Evolutionary conservation across 2,329 filamentous ascomycete genomes (phyloP).

Genomic region (Scolecobasidium constrictum): DNA sequence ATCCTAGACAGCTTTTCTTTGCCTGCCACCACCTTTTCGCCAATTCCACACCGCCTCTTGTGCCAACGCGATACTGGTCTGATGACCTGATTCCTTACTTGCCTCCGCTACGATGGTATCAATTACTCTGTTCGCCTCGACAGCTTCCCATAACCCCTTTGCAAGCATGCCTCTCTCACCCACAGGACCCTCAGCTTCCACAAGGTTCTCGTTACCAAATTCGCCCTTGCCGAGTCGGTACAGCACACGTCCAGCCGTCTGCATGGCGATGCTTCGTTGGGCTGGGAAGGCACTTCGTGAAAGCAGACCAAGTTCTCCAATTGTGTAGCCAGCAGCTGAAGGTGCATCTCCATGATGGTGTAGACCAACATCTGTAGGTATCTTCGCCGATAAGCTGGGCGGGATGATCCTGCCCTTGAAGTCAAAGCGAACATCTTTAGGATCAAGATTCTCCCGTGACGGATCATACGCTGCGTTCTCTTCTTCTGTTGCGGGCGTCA

Average conservation of each 20-base stretch:
- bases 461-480: slow-evolving; percentile 78
- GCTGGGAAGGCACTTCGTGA: slow-evolving; percentile 72
- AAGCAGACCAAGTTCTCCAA: slow-evolving; percentile 72
- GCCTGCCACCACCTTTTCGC: slow-evolving; percentile 56
- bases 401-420: slow-evolving; percentile 74
- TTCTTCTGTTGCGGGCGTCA: slow-evolving; percentile 56
- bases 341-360: slow-evolving; percentile 92
- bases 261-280: slow-evolving; percentile 84
- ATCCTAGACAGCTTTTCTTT: slow-evolving; percentile 16
- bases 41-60: slow-evolving; percentile 85
- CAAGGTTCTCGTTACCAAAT: slow-evolving; percentile 43
- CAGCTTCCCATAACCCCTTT: slow-evolving; percentile 69
- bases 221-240: slow-evolving; percentile 71
- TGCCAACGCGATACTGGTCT: slow-evolving; percentile 73
- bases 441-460: slow-evolving; percentile 55
- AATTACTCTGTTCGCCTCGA: slow-evolving; percentile 67
- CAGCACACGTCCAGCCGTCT: slow-evolving; percentile 75
- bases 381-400: slow-evolving; percentile 59
- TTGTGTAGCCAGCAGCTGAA: slow-evolving; percentile 87
- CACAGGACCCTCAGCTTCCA: slow-evolving; percentile 28
- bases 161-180: slow-evolving; percentile 42
- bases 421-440: slow-evolving; percentile 76
- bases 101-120: slow-evolving; percentile 70
- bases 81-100: slow-evolving; percentile 54
- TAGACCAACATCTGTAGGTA: slow-evolving; percentile 69